phyloP scores from a whole-genome alignment of 179 eudicot species.

The Spergularia azorica region DNA sequence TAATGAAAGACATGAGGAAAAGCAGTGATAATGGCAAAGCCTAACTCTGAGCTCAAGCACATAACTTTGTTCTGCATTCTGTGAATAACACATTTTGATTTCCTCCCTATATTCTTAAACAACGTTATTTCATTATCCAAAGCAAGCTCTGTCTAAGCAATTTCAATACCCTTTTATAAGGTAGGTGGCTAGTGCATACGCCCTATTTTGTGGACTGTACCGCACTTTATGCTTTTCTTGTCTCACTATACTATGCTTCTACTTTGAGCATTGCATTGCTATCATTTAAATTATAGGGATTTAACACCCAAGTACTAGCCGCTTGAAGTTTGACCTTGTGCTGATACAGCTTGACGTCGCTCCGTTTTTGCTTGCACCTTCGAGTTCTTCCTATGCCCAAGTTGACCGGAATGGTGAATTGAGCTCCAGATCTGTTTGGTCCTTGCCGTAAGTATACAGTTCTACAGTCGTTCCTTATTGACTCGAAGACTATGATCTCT shows the following conservation, averaged over 20 bases:
- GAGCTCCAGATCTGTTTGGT: conserved; percentile 67
- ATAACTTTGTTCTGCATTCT: too few relatives aligned
- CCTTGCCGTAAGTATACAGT: conserved; percentile 72
- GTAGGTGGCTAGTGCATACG: neutral
- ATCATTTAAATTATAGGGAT: neutral
- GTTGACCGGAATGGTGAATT: conserved; percentile 38
- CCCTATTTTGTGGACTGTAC: neutral
- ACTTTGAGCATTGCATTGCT: neutral
- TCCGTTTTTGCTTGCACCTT: conserved; percentile 81
- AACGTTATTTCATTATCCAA: neutral
- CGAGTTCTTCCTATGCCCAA: conserved; percentile 32
- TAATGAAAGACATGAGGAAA: too few relatives aligned
- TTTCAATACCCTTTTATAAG: neutral
- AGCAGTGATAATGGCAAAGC: too few relatives aligned
- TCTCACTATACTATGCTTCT: neutral
- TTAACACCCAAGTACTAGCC: neutral
- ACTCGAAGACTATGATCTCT: neutral
- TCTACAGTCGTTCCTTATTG: neutral
- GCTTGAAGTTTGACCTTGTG: conserved; percentile 14
- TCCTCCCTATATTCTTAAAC: too few relatives aligned
- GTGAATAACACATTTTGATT: too few relatives aligned
- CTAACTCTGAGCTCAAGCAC: too few relatives aligned
- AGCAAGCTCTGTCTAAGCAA: neutral
- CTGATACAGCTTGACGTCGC: conserved; percentile 74
- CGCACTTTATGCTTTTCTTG: neutral